Base-by-base conservation (phyloP, 352 stramenopile genomes). In the Phytophthora ramorum region DNA sequence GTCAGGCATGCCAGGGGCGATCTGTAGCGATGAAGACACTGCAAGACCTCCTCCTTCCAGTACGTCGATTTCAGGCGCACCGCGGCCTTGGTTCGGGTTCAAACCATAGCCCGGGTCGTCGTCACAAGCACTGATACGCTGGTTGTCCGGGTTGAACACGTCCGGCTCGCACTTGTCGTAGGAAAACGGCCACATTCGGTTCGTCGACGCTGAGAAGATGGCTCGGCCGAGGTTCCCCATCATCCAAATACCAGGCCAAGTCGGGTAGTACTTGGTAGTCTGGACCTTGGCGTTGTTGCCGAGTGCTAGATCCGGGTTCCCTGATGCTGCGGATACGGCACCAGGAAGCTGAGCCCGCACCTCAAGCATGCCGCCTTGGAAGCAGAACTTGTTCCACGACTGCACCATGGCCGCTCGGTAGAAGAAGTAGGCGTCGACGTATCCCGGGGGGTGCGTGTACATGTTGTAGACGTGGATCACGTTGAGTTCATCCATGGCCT, bases 141-240 rank as follows among this genome's bases (percentile, higher is more conserved):
- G 86, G 55, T 89, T 83, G 13, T 24, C 68, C 3, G 75, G 58
- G 7, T 75, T 72, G 34, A 92, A 88, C 0, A 83, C 46, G 2
- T 79, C 69, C 0, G 72, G 65, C 56, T 98, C 84, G 55, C 97
- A 99, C 37, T 78, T 76, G 57, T 98, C 72, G 67, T 98, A 99
- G 32, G 87, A 98, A 80, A 95, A 99, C 1, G 97, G 97, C 97
- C 97, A 99, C 64, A 99, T 94, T 58, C 95, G 94, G 56, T 97
- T 96, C 16, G 93, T 98, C 1, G 89, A 98, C 0, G 82, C 87
- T 38, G 96, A 97, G 71, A 98, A 99, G 17, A 98, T 98, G 2
- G 96, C 95, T n/a, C 97, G 75, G 13, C 92, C 96, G 1, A 99
- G 76, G 79, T 99, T 98, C 7, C 97, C 97, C 47, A 99, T 75